Percentiles rank a stretch among this genome's conserved stretches.
phyloP scores from a whole-genome alignment of 2,329 filamentous ascomycete genomes.

The Hymenoscyphus scutula region DNA sequence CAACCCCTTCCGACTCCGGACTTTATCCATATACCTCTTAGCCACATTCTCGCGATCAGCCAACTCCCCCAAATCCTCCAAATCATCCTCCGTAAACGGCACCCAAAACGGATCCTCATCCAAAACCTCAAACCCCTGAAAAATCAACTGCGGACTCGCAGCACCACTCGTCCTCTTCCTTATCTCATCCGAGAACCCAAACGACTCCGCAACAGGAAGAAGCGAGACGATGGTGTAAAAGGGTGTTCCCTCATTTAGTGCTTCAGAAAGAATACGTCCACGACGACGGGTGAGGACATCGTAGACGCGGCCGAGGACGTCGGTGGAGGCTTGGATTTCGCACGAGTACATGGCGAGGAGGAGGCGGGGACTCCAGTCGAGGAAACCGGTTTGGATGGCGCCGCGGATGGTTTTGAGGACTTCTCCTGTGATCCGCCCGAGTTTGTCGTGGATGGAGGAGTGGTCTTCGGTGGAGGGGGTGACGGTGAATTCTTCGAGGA shows the following conservation, averaged over 20 bases:
- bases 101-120: conserved; percentile 99
- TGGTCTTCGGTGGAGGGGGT: conserved; percentile 51
- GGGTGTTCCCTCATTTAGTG: conserved; percentile 90
- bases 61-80: conserved; percentile 92
- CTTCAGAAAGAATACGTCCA: conserved; percentile 84
- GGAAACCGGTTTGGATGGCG: conserved; percentile 78
- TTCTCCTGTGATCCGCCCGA: conserved; percentile 85
- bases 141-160: conserved; percentile 89
- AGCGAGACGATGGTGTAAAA: conserved; percentile 92
- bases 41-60: conserved; percentile 95
- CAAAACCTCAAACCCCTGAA: conserved; percentile 86
- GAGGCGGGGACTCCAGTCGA: conserved; percentile 95
- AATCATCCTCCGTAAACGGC: conserved; percentile 90
- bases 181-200: conserved; percentile 96
- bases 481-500: conserved; percentile 76
- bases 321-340: conserved; percentile 94
- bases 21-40: conserved; percentile 90
- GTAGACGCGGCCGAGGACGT: conserved; percentile 93
- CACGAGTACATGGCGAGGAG: conserved; percentile 97
- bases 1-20: conserved; percentile 83
- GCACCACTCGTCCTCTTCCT: conserved; percentile 88
- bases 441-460: conserved; percentile 59
- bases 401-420: conserved; percentile 86
- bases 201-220: conserved; percentile 89
- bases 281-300: conserved; percentile 94